These are phyloP conservation scores for Solanum piurae DNA, from an alignment of 257 asterid species.

Conservation along the genomic window DNA sequence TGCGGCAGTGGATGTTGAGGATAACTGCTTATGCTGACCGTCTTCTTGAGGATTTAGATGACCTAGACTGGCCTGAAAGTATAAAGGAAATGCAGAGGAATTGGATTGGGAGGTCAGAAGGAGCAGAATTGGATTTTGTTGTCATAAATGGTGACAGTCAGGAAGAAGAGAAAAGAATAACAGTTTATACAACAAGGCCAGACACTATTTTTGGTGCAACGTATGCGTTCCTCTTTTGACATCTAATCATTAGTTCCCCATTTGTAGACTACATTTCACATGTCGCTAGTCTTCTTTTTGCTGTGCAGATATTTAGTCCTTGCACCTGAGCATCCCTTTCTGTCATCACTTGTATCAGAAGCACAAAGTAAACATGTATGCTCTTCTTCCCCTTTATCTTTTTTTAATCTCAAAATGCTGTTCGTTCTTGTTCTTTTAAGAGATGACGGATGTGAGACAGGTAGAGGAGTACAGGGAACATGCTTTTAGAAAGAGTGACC, in stretches of 20 bases:
- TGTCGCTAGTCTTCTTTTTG: not conserved
- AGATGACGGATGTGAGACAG: conserved; percentile 26
- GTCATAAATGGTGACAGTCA: conserved; percentile 31
- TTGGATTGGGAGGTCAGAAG: conserved; percentile 98
- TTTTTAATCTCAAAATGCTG: not conserved
- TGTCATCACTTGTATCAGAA: conserved; percentile 59
- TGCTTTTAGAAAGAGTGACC: conserved; percentile 90
- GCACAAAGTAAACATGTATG: conserved; percentile 60
- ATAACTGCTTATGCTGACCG: conserved; percentile 98
- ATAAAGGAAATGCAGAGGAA: conserved; percentile 98
- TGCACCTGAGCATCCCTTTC: conserved; percentile 79
- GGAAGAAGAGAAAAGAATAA: conserved; percentile 43
- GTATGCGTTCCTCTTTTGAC: conserved; percentile 27
- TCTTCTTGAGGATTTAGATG: conserved; percentile 90
- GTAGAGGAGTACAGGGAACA: conserved; percentile 80
- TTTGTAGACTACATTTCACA: not conserved
- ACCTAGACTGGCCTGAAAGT: conserved; percentile 99
- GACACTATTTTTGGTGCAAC: conserved; percentile 98
- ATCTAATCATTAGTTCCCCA: not conserved
- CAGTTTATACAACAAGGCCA: conserved; percentile 91
- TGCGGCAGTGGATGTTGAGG: conserved; percentile 99
- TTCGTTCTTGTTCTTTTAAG: conserved; percentile 1
- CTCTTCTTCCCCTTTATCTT: not conserved
- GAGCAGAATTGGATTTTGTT: conserved; percentile 78
- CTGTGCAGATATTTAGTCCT: conserved; percentile 69